A percentile compares a stretch with the other conserved stretches of the same genome.
phyloP scores from a whole-genome alignment of 345 rosid genomes.

The Geranium rotundifolium region DNA sequence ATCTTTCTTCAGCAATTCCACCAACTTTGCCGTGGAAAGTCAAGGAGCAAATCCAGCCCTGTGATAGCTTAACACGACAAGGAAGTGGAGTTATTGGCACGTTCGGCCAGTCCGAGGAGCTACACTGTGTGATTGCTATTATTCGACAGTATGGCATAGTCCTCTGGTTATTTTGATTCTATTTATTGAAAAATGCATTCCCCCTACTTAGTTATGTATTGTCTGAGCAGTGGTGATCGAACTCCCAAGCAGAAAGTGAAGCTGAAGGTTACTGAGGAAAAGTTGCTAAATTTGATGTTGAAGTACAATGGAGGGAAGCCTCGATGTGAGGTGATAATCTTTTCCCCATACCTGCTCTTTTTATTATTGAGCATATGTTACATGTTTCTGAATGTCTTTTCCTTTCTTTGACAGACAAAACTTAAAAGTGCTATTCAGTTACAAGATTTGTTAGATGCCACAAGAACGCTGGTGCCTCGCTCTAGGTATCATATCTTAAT shows the following conservation, averaged over 20 bases:
- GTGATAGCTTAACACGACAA: constrained; percentile 86
- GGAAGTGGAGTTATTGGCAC: constrained; percentile 95
- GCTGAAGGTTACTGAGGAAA: constrained; percentile 95
- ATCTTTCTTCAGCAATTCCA: constrained; percentile 79
- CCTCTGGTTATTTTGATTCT: neutral
- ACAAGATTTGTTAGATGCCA: constrained; percentile 99
- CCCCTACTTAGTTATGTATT: constrained; percentile 8
- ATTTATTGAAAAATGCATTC: constrained; percentile 6
- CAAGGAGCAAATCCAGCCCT: constrained; percentile 62
- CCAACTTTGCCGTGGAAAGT: constrained; percentile 90
- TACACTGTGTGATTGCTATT: constrained; percentile 91
- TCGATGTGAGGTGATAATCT: constrained; percentile 59
- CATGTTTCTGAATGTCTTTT: constrained; percentile 2
- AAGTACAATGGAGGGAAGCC: constrained; percentile 97
- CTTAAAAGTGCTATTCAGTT: constrained; percentile 91
- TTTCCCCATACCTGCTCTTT: constrained; percentile 3
- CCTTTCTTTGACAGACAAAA: constrained; percentile 60
- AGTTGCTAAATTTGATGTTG: constrained; percentile 81
- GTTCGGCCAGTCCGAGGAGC: constrained; percentile 93
- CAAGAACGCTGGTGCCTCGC: constrained; percentile 89
- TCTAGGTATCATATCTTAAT: constrained; percentile 41
- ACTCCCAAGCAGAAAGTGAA: constrained; percentile 99
- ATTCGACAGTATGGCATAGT: constrained; percentile 77
- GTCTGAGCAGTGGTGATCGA: constrained; percentile 78
- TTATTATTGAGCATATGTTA: constrained; percentile 4